Base-by-base conservation (phyloP, 306 rosid genomes). In the Cajanus cajan region DNA sequence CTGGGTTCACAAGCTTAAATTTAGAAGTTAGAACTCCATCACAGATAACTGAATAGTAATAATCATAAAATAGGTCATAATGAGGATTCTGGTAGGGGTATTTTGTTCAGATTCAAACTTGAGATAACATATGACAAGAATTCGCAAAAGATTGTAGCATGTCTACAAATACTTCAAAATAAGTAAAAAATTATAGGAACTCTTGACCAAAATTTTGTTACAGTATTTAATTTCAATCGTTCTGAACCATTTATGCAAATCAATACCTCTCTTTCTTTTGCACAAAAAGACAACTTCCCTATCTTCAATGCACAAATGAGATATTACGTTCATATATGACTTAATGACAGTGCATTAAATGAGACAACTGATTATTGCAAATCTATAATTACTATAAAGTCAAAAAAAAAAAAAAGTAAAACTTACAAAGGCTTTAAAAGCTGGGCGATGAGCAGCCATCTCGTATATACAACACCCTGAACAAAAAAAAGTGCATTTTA, bases 371-470 rank as follows among this genome's bases (percentile, higher is more conserved):
- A 59, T 25, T 36, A 40, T 48, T 54, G 33, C 37, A 84, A n/a
- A 74, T 50, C 54, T 39, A 21, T 34, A 55, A 59, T 6, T 47
- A 36, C 54, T 11, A 57, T 28, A 6, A 84, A 54, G 73, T 73
- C 6, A 72, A 79, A 75, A 74, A 66, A 55, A 77, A 74, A 72
- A 52, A 68, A 50, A 66, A 82, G 48, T 52, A 76, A 80, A 72
- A 82, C 98, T 92, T 89, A 94, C 98, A 78, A 92, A 94, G 79
- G 98, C 98, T 90, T 94, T 94, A 74, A 94, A 94, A 52, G 97
- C 98, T 31, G 96, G 97, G 78, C 95, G 97, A 86, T 86, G 87
- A 66, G 97, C 98, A 36, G 94, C 96, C 97, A 94, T 94, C 89
- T 94, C 98, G 79, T 94, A 92, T 84, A 94, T 83, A 86, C 98